Evolutionary conservation across 225 moss, liverwort and hornwort genomes (phyloP), one percentile per base, ranked within the genome.

Genomic region (Marchantia polymorpha): DNA sequence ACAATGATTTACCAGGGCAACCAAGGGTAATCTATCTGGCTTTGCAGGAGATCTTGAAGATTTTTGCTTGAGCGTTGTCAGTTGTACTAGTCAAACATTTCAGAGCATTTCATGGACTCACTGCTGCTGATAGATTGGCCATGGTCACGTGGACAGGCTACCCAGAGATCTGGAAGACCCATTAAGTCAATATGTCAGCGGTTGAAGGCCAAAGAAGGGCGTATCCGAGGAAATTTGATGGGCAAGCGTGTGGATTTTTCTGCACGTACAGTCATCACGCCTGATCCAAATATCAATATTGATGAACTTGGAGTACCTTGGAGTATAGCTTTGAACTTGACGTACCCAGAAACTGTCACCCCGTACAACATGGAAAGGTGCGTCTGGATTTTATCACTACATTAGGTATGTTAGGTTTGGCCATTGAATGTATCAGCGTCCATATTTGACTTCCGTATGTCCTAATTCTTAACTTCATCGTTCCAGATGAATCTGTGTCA

Each of bases 341-440:
- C 99, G 5, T 99, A 99, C 77, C 99, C 99, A 55, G 99, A 99
- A 80, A 99, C 99, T 59, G 99, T 99, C 10, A 99, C 99, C 55
- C 99, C 99, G 10, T 99, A 99, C 90, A 99, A 99, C 83, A 92
- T 99, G 77, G 99, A 99, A 81, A 92, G 96, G 96, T 94, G n/a
- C 80, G 72, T 64, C 71, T 74, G 52, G 27, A 27, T 58, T 60
- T 49, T 65, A 73, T 25, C 12, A 10, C 26, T 47, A 11, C 27
- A 1, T 27, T 65, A 6, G 65, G 10, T 15, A n/a, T 15, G 27
- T 10, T 20, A 29, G 65, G 25, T 65, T 27, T 12, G 25, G 29
- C 8, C 27, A 65, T 27, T 22, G 8, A 17, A 6, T 61, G 61
- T 29, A 27, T 11, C 65, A 27, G 65, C 65, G 26, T 65, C 19